phyloP scores from a whole-genome alignment of 768 basidiomycete species.

The Candolleomyces eurysporus region DNA sequence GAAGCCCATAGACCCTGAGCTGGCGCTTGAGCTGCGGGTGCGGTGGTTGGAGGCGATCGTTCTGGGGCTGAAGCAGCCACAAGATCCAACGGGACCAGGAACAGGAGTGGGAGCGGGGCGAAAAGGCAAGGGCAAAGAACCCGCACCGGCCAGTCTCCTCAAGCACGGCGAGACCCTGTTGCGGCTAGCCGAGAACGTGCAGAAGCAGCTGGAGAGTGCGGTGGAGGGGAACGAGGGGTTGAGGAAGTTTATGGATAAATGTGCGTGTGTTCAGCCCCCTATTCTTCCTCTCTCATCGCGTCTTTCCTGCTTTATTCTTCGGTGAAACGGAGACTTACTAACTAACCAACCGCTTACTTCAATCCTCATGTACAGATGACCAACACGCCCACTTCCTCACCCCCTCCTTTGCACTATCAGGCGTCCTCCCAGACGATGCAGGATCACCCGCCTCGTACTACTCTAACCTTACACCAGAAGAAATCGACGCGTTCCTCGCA shows the following conservation, averaged over 20 bases:
- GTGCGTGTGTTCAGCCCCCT: conserved; percentile 52
- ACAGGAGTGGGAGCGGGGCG: conserved; percentile 35
- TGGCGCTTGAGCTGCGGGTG: conserved; percentile 73
- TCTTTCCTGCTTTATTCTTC: neutral
- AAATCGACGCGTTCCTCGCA: conserved; percentile 65
- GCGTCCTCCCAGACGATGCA: conserved; percentile 40
- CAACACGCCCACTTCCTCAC: conserved; percentile 73
- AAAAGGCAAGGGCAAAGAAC: conserved; percentile 31
- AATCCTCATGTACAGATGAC: conserved; percentile 49
- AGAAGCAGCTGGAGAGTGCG: conserved; percentile 51
- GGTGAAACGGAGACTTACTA: conserved; percentile 3
- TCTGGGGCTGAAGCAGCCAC: conserved; percentile 48
- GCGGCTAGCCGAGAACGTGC: conserved; percentile 59
- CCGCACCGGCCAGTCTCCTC: conserved; percentile 17
- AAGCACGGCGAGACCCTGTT: conserved; percentile 55
- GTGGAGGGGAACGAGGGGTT: conserved; percentile 71
- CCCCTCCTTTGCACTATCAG: conserved; percentile 75
- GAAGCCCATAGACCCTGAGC: conserved; percentile 53
- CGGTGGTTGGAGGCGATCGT: conserved; percentile 81
- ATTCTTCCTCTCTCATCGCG: neutral
- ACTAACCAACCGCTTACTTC: no score
- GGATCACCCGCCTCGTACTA: conserved; percentile 26
- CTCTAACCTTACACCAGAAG: conserved; percentile 62
- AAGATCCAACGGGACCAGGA: neutral
- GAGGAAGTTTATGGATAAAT: conserved; percentile 71